Base-by-base conservation (phyloP, 306 rosid species). In the Lathyrus aphaca region DNA sequence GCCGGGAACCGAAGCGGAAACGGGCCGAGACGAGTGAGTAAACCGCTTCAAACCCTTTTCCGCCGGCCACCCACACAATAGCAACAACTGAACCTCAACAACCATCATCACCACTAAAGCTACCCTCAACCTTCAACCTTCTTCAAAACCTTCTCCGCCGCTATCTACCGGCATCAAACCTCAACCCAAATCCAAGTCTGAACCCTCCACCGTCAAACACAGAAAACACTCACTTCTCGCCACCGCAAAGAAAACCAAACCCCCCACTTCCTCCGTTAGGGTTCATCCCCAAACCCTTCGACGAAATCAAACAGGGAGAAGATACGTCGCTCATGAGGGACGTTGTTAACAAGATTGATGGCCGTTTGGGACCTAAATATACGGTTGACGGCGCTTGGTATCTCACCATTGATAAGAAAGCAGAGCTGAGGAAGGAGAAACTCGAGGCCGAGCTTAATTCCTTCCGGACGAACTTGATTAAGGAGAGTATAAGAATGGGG, bases 401-500 rank as follows among this genome's bases (percentile, higher is more conserved):
- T 27, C 90, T 82, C 3, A 35, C 68, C 13, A 83, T 91, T 15
- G 95, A 91, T 64, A 84, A 87, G 53, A 82, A 95, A 68, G 91
- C 99, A 0, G 99, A 87, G 51, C 87, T 73, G 81, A 95, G 83
- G 91, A 95, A 83, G 85, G 99, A 91, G 80, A 95, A 95, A 86
- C 97, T 95, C 12, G 97, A 95, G 71, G 80, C 82, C 67, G 99
- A 95, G 79, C 96, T 95, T 78, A 95, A 86, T 79, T 92, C 96
- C 7, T 95, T 89, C 12, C 74, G 92, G 99, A 95, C 99, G 21
- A 95, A 95, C 82, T 84, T 95, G 85, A 95, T 95, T 69, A 95
- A 91, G 72, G 99, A 95, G 86, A 95, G 97, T 83, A 91, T 95
- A 78, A 82, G 99, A 82, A 95, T 95, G 99, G 99, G 97, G 40